Conservation (phyloP, 345 rosid species). For the Populus nigra region DNA sequence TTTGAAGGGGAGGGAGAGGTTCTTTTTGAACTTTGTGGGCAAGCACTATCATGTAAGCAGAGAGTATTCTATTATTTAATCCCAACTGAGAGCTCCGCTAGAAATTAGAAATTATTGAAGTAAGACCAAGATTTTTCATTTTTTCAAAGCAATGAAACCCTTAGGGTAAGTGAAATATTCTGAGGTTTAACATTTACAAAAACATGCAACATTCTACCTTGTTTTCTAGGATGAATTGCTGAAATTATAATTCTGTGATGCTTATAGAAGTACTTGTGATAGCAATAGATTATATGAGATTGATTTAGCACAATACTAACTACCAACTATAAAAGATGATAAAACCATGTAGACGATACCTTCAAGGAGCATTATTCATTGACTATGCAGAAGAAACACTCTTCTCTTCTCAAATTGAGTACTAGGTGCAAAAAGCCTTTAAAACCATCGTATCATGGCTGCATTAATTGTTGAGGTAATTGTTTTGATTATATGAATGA, state of each 20-base stretch:
- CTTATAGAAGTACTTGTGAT: too few relatives aligned
- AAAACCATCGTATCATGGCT: neutral
- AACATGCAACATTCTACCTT: too few relatives aligned
- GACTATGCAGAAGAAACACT: neutral
- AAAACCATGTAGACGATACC: neutral
- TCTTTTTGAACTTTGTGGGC: neutral
- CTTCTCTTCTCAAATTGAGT: neutral
- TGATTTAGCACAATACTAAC: too few relatives aligned
- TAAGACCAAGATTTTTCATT: too few relatives aligned
- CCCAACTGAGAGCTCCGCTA: neutral
- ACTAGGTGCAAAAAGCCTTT: neutral
- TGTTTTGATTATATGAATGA: constrained; percentile 13
- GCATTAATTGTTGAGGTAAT: neutral
- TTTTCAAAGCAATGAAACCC: too few relatives aligned
- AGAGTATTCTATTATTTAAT: neutral
- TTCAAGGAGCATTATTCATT: neutral
- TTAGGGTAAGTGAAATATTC: too few relatives aligned
- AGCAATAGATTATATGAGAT: too few relatives aligned
- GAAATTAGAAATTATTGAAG: neutral
- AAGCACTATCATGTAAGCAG: neutral
- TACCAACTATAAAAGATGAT: too few relatives aligned
- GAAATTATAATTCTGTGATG: too few relatives aligned
- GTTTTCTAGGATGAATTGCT: too few relatives aligned
- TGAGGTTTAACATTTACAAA: too few relatives aligned
- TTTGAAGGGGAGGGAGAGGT: neutral